phyloP scores from a whole-genome alignment of 106 monocot species.

The Dioscorea alata region DNA sequence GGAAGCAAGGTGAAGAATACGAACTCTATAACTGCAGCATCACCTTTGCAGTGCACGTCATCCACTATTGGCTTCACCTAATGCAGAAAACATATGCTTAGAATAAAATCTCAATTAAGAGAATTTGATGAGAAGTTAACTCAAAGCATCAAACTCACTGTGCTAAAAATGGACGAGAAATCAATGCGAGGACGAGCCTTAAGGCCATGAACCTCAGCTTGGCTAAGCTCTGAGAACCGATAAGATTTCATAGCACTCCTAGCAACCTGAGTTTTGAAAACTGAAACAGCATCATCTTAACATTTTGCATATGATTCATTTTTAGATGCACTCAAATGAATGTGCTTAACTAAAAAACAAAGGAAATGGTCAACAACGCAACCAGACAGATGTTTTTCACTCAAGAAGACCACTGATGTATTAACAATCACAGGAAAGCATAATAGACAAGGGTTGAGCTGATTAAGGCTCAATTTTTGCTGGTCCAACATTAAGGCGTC shows the following conservation, averaged over 20 bases:
- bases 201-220: conserved; percentile 52
- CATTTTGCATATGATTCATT: too few relatives aligned
- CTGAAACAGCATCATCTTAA: conserved; percentile 12
- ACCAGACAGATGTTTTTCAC: too few relatives aligned
- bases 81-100: not conserved
- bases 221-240: conserved; percentile 59
- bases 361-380: too few relatives aligned
- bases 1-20: conserved; percentile 18
- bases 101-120: too few relatives aligned
- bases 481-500: too few relatives aligned
- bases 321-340: too few relatives aligned
- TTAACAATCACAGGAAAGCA: not conserved
- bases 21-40: conserved; percentile 86
- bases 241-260: conserved; percentile 80
- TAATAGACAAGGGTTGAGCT: not conserved
- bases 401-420: too few relatives aligned
- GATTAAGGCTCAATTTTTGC: too few relatives aligned
- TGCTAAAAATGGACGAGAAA: conserved; percentile 86
- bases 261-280: conserved; percentile 1
- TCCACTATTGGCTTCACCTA: conserved; percentile 96
- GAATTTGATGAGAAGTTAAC: too few relatives aligned
- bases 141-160: conserved; percentile 31
- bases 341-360: too few relatives aligned
- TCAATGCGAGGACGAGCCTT: conserved; percentile 92
- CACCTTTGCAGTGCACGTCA: conserved; percentile 77